Evolutionary conservation across 2,329 filamentous ascomycete species (phyloP).

Genomic region (Colletotrichum sojae): DNA sequence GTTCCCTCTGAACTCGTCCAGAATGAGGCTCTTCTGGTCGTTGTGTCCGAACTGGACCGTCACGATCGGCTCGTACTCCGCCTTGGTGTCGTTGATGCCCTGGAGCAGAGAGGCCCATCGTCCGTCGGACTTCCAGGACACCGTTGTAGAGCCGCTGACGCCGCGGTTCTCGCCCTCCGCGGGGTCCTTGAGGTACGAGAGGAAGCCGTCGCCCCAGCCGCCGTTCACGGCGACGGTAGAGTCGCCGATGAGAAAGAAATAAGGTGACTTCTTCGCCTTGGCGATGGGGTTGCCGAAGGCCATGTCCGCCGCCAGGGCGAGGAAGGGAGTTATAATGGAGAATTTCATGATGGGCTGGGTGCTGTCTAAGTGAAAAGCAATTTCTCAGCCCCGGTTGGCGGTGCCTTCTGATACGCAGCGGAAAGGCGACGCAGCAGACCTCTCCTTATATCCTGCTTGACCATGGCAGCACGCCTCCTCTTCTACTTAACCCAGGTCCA

Average conservation of each 20-base stretch:
- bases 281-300: conserved; percentile 1
- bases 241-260: conserved; percentile 65
- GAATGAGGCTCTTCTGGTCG: conserved; percentile 69
- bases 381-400: too few relatives aligned
- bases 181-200: conserved; percentile 61
- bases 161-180: conserved; percentile 70
- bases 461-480: too few relatives aligned
- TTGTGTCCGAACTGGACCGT: conserved; percentile 72
- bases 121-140: conserved; percentile 65
- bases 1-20: conserved; percentile 65
- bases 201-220: conserved; percentile 72
- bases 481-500: too few relatives aligned
- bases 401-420: too few relatives aligned
- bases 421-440: too few relatives aligned
- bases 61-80: conserved; percentile 49
- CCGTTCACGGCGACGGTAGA: conserved; percentile 63
- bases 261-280: conserved; percentile 49
- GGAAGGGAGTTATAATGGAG: not conserved
- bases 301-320: not conserved
- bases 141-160: conserved; percentile 70
- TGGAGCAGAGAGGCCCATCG: conserved; percentile 66
- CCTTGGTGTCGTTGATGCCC: conserved; percentile 56
- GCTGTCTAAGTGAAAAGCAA: too few relatives aligned
- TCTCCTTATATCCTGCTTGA: too few relatives aligned
- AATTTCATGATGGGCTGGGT: not conserved